phyloP scores from a whole-genome alignment of 169 alveolate species.

The Eimeria tenella region DNA sequence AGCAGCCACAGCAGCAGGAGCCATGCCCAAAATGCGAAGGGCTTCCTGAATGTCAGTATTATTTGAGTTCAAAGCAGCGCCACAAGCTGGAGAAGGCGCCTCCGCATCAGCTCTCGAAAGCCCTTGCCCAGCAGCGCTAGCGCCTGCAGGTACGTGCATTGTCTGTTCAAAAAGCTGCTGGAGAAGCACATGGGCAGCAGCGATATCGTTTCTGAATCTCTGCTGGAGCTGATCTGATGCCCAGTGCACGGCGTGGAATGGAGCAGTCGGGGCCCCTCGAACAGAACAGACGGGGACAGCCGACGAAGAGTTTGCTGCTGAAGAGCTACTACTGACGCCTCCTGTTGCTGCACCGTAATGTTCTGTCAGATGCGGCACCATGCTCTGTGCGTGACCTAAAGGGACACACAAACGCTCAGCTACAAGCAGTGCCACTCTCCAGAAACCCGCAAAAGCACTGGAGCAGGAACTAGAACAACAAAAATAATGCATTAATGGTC shows the following conservation, averaged over 20 bases:
- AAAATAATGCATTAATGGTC: no score
- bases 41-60: background rate
- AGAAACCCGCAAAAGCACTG: no score
- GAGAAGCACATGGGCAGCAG: conserved; percentile 61
- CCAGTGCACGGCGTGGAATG: conserved; percentile 99
- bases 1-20: conserved; percentile 62
- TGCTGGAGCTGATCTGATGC: conserved; percentile 93
- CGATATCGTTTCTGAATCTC: conserved; percentile 18
- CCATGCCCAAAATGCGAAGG: conserved; percentile 31
- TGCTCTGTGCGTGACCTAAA: conserved; percentile 90
- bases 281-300: conserved; percentile 96
- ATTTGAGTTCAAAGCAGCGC: background rate
- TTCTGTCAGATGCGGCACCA: conserved; percentile 97
- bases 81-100: background rate
- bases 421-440: background rate
- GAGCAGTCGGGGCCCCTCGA: conserved; percentile 98
- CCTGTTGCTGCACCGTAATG: conserved; percentile 98
- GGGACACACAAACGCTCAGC: background rate
- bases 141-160: background rate
- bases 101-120: background rate
- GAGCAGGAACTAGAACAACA: no score
- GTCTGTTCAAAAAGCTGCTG: conserved; percentile 40
- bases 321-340: conserved; percentile 93
- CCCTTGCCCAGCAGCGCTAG: background rate
- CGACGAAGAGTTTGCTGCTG: conserved; percentile 80